A percentile compares a stretch with the other conserved stretches of the same genome.
Evolutionary conservation across 1,284 basidiomycete species (phyloP).

Genomic region (Rhodotorula sp.): DNA sequence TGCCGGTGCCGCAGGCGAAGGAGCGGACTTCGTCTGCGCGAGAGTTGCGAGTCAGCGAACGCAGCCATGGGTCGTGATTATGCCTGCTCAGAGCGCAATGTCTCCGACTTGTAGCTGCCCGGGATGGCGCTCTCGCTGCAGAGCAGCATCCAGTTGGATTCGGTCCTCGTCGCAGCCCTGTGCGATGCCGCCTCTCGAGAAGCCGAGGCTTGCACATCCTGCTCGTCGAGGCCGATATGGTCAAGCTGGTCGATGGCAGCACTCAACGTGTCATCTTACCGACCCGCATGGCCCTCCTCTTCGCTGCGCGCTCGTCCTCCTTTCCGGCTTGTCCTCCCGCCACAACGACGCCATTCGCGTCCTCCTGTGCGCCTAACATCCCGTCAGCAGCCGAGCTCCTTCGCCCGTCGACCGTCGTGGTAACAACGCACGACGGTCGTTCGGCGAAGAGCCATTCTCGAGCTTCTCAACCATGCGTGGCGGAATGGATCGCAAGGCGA

Average conservation of each 20-base stretch:
- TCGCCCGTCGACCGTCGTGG: too few relatives aligned
- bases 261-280: constrained; percentile 11
- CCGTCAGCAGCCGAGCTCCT: not conserved
- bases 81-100: not conserved
- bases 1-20: constrained; percentile 11
- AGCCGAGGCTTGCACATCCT: too few relatives aligned
- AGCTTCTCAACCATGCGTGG: not conserved
- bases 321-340: not conserved
- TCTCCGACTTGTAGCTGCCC: not conserved
- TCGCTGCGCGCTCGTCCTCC: not conserved
- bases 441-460: not conserved
- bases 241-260: constrained; percentile 16
- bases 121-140: not conserved
- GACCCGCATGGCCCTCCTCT: not conserved
- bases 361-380: not conserved
- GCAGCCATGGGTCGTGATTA: too few relatives aligned
- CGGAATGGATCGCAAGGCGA: not conserved
- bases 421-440: not conserved
- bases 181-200: too few relatives aligned
- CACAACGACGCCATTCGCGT: not conserved
- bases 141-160: constrained; percentile 1
- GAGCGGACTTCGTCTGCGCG: constrained; percentile 24
- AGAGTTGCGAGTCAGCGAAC: too few relatives aligned
- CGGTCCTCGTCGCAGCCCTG: not conserved
- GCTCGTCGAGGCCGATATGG: not conserved